A percentile compares a stretch with the other conserved stretches of the same genome.
Conservation (phyloP, 2,329 filamentous ascomycete species). For the Malbranchea cinnamomea region DNA sequence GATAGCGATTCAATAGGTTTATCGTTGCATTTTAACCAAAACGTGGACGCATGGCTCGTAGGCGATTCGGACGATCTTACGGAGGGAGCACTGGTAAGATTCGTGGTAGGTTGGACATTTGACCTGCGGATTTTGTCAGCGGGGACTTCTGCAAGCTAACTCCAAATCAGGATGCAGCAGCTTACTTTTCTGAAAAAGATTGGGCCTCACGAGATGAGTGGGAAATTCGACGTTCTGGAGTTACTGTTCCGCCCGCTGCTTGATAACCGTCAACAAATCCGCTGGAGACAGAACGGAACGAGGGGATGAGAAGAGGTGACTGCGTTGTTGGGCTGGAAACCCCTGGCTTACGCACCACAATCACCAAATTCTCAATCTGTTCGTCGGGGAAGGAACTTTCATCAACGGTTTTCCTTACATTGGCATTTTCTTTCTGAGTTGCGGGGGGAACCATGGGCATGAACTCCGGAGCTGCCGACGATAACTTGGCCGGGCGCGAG, state of each 20-base stretch:
- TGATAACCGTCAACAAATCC: conserved; percentile 39
- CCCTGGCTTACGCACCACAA: conserved; percentile 35
- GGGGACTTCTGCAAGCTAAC: no score
- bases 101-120: no score
- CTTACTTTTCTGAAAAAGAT: conserved; percentile 24
- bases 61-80: conserved; percentile 2
- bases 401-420: conserved; percentile 21
- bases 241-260: conserved; percentile 34
- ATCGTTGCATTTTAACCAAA: conserved; percentile 37
- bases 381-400: conserved; percentile 36
- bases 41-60: conserved; percentile 17
- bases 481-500: conserved; percentile 38
- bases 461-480: conserved; percentile 50
- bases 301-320: conserved; percentile 24
- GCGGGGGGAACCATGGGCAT: conserved; percentile 29
- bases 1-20: conserved; percentile 28
- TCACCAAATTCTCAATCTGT: conserved; percentile 37
- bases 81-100: no score
- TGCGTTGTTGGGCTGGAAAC: conserved; percentile 18
- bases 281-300: conserved; percentile 39
- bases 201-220: conserved; percentile 21
- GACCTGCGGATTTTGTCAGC: no score
- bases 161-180: no score
- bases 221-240: conserved; percentile 23
- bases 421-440: conserved; percentile 20